Evolutionary conservation across 78 protist species (phyloP).

Genomic region (Mastigamoeba balamuthi): DNA sequence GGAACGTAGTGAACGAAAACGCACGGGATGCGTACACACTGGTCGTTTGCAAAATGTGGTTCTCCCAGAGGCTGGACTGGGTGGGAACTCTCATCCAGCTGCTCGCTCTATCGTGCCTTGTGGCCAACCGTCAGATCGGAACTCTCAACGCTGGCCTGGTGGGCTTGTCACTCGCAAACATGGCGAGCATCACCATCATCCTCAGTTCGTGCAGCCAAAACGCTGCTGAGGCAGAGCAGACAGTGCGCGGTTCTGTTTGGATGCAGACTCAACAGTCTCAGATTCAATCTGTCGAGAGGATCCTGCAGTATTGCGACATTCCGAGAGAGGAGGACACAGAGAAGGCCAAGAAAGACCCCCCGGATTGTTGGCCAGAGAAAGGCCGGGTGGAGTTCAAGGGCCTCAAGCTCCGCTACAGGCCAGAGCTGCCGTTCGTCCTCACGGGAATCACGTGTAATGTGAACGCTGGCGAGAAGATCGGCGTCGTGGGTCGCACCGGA

Average conservation of each 20-base stretch:
- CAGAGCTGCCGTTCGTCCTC: neutral
- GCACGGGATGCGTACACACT: neutral
- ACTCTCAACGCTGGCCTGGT: conserved; percentile 22
- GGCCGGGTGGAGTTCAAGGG: conserved; percentile 7
- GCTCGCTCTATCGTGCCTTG: conserved; percentile 18
- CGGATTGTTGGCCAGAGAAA: conserved; percentile 20
- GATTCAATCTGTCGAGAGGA: conserved; percentile 49
- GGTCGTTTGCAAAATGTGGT: conserved; percentile 42
- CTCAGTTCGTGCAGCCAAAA: conserved; percentile 18
- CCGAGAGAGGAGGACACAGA: conserved; percentile 16
- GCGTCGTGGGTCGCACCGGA: conserved; percentile 87
- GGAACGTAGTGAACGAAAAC: neutral
- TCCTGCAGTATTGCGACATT: conserved; percentile 10
- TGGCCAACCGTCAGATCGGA: neutral
- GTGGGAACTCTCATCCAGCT: conserved; percentile 39
- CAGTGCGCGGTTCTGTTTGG: too few species aligned
- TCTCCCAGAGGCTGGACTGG: conserved; percentile 58
- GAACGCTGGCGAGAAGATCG: conserved; percentile 47
- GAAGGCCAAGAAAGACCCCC: conserved; percentile 1
- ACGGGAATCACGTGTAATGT: neutral
- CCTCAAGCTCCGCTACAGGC: neutral
- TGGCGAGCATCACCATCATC: conserved; percentile 24
- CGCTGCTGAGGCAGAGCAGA: conserved; percentile 27
- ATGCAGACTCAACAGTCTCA: too few species aligned
- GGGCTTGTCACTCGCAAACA: conserved; percentile 46